A percentile compares a stretch with the other conserved stretches of the same genome.
phyloP scores from a whole-genome alignment of 1,139 yeast species.

The Hyphopichia fennica region DNA sequence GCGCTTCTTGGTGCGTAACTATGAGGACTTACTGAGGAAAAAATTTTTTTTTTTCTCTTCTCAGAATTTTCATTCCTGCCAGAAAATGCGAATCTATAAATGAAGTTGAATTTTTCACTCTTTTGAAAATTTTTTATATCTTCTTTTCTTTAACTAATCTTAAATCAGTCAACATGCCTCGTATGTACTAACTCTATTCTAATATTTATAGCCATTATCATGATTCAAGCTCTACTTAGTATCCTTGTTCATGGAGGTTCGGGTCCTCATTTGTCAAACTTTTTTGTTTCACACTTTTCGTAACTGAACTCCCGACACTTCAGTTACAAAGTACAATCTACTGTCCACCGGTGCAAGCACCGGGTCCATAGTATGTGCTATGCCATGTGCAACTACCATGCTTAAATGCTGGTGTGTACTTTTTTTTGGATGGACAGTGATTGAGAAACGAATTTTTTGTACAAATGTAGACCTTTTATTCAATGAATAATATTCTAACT shows the following conservation, averaged over 20 bases:
- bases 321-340: slow-evolving; percentile 44
- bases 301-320: slow-evolving; percentile 88
- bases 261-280: slow-evolving; percentile 60
- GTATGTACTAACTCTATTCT: slow-evolving; percentile 37
- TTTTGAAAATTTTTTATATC: slow-evolving; percentile 8
- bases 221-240: slow-evolving; percentile 1
- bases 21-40: background rate
- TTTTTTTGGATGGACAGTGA: too few relatives aligned
- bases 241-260: slow-evolving; percentile 49
- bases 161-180: slow-evolving; percentile 50
- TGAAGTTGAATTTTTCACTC: slow-evolving; percentile 2
- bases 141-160: slow-evolving; percentile 15
- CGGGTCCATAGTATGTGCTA: slow-evolving; percentile 3
- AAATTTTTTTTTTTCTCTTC: slow-evolving; percentile 6
- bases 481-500: slow-evolving; percentile 25
- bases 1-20: too few relatives aligned
- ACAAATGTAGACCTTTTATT: background rate
- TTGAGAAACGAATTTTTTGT: background rate
- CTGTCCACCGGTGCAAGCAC: too few relatives aligned
- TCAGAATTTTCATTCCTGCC: slow-evolving; percentile 3
- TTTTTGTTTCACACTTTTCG: slow-evolving; percentile 29
- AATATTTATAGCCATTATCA: background rate
- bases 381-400: too few relatives aligned
- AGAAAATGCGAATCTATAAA: slow-evolving; percentile 4
- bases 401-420: too few relatives aligned